Percentiles rank a stretch among this genome's conserved stretches.
These are phyloP conservation scores for Lepidium aucheri DNA, from an alignment of 345 rosid genomes.

Conservation along the genomic window DNA sequence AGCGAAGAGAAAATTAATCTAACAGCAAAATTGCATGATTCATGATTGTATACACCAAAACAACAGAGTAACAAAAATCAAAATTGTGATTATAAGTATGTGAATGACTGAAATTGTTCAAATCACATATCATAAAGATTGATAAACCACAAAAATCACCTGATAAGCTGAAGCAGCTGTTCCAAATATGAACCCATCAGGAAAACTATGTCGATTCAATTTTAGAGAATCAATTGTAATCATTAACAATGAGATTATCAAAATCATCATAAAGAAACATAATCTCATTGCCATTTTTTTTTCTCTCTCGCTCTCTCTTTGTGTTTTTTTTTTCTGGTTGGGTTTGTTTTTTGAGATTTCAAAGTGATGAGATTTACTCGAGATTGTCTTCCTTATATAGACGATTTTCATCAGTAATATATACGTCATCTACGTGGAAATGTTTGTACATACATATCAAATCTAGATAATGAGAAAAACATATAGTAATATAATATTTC, in stretches of 20 bases:
- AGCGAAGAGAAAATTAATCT: background rate
- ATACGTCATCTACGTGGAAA: constrained; percentile 21
- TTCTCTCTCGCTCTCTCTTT: background rate
- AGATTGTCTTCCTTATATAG: constrained; percentile 20
- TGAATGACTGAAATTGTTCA: background rate
- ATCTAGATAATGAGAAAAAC: background rate
- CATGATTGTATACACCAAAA: background rate
- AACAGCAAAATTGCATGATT: background rate
- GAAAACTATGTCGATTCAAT: constrained; percentile 39
- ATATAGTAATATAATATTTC: background rate
- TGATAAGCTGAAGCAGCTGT: constrained; percentile 76
- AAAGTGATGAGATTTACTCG: background rate
- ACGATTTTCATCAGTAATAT: background rate
- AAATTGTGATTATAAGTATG: background rate
- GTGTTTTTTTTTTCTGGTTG: background rate
- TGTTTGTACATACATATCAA: background rate
- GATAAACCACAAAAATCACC: constrained; percentile 21
- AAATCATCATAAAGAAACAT: background rate
- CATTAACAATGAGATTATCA: background rate
- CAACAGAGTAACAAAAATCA: background rate
- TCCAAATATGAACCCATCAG: constrained; percentile 54
- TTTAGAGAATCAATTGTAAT: background rate
- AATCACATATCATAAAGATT: too few relatives aligned
- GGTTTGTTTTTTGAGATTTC: background rate
- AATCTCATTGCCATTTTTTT: constrained; percentile 1